Conservation (phyloP, 2,329 filamentous ascomycete species). For the Xylariaceae sp. region DNA sequence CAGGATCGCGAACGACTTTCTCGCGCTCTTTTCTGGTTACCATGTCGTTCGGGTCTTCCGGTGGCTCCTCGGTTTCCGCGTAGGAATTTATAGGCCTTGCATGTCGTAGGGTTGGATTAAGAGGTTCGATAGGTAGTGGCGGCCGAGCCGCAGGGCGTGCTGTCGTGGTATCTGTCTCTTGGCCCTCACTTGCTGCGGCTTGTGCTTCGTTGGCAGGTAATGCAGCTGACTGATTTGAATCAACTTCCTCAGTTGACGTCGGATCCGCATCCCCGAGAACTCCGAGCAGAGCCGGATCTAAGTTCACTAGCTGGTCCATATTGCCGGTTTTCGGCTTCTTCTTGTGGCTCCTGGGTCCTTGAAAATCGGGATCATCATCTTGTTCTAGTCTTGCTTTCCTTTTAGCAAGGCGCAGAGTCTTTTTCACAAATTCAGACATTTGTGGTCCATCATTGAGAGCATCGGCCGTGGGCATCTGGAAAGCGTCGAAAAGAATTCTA, state of each 20-base stretch:
- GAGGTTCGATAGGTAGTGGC: constrained; percentile 36
- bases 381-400: constrained; percentile 50
- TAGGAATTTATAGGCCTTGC: constrained; percentile 51
- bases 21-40: constrained; percentile 22
- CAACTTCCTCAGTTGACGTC: constrained; percentile 20
- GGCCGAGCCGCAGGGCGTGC: constrained; percentile 18
- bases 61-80: constrained; percentile 44
- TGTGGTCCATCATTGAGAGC: constrained; percentile 41
- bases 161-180: constrained; percentile 15
- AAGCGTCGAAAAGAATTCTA: constrained; percentile 57
- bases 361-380: constrained; percentile 53
- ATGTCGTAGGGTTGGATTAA: constrained; percentile 48
- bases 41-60: constrained; percentile 42
- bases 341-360: constrained; percentile 38
- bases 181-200: constrained; percentile 13
- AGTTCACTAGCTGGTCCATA: constrained; percentile 37
- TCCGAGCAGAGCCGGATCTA: constrained; percentile 52
- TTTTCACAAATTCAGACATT: constrained; percentile 52
- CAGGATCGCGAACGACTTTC: constrained; percentile 26
- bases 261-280: constrained; percentile 22
- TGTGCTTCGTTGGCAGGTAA: constrained; percentile 11
- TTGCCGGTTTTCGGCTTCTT: constrained; percentile 40
- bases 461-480: constrained; percentile 49
- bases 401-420: constrained; percentile 50
- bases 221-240: constrained; percentile 10